Conservation (phyloP, 1,139 yeast species). For the Taiozyma sp. region DNA sequence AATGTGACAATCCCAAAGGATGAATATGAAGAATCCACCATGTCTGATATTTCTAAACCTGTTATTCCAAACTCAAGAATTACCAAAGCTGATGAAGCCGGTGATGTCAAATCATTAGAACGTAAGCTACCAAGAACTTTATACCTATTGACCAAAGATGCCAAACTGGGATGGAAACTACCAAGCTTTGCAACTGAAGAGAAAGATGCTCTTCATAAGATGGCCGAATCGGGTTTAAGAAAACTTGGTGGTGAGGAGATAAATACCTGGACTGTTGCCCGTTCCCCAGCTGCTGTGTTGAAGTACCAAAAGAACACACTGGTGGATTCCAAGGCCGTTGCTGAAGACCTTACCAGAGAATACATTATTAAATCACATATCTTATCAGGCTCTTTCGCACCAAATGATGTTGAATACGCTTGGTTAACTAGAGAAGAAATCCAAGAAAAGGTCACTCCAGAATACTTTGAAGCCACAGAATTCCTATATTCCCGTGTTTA, state of each 20-base stretch:
- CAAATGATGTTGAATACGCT: constrained; percentile 46
- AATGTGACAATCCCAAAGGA: constrained; percentile 62
- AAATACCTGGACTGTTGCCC: constrained; percentile 87
- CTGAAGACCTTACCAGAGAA: constrained; percentile 24
- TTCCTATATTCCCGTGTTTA: constrained; percentile 48
- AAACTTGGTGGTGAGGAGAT: constrained; percentile 69
- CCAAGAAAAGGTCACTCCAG: constrained; percentile 43
- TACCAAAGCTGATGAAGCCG: constrained; percentile 69
- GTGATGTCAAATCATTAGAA: constrained; percentile 66
- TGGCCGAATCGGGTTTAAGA: constrained; percentile 74
- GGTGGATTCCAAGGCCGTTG: constrained; percentile 15
- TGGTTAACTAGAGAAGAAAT: constrained; percentile 90
- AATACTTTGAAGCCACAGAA: constrained; percentile 50
- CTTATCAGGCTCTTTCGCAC: constrained; percentile 75
- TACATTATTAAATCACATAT: constrained; percentile 86
- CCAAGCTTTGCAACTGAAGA: constrained; percentile 56
- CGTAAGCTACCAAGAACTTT: constrained; percentile 77
- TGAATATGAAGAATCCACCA: constrained; percentile 30
- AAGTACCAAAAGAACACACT: constrained; percentile 28
- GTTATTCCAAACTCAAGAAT: constrained; percentile 66
- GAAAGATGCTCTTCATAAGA: constrained; percentile 54
- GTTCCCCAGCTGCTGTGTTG: constrained; percentile 76
- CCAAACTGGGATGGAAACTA: constrained; percentile 57
- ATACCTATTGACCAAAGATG: constrained; percentile 56
- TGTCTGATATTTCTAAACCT: constrained; percentile 61